These are phyloP conservation scores for Cerioporus squamosus DNA, from an alignment of 1,284 basidiomycete genomes.

Conservation along the genomic window DNA sequence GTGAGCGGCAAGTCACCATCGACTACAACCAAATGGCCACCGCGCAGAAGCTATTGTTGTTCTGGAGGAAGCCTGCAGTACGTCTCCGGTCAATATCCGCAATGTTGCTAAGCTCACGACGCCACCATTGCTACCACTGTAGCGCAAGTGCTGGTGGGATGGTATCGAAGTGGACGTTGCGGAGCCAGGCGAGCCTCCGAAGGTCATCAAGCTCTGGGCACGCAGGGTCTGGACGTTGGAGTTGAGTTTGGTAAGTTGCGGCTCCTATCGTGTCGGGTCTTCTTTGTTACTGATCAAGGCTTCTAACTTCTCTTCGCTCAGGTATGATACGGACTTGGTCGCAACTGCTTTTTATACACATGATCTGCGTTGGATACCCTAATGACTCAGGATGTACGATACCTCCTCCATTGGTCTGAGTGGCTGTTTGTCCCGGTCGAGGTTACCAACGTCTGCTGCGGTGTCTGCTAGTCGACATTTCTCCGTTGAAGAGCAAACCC, in stretches of 20 bases:
- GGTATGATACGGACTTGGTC: slow-evolving; percentile 16
- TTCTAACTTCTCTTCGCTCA: background rate
- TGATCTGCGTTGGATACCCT: slow-evolving; percentile 23
- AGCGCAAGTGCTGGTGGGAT: slow-evolving; percentile 99
- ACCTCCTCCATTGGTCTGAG: slow-evolving; percentile 2
- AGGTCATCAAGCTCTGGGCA: slow-evolving; percentile 90
- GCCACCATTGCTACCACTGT: background rate
- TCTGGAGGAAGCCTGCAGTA: slow-evolving; percentile 99
- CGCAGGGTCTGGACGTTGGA: slow-evolving; percentile 99
- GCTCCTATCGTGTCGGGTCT: background rate
- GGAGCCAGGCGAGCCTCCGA: slow-evolving; percentile 53
- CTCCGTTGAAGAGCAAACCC: too few species aligned
- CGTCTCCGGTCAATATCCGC: slow-evolving; percentile 41
- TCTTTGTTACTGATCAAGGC: background rate
- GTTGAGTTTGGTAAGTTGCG: slow-evolving; percentile 81
- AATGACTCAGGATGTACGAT: slow-evolving; percentile 22
- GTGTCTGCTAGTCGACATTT: too few species aligned
- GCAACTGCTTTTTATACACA: slow-evolving; percentile 5
- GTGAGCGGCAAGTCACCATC: slow-evolving; percentile 74
- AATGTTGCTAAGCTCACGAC: background rate
- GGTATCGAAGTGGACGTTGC: slow-evolving; percentile 90
- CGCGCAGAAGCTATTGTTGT: slow-evolving; percentile 95
- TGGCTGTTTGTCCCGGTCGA: background rate
- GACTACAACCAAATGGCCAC: slow-evolving; percentile 95
- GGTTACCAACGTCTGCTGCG: background rate